Evolutionary conservation across 345 rosid genomes (phyloP), one percentile per base, ranked within the genome.

Genomic region (Eucalyptus pauciflora): DNA sequence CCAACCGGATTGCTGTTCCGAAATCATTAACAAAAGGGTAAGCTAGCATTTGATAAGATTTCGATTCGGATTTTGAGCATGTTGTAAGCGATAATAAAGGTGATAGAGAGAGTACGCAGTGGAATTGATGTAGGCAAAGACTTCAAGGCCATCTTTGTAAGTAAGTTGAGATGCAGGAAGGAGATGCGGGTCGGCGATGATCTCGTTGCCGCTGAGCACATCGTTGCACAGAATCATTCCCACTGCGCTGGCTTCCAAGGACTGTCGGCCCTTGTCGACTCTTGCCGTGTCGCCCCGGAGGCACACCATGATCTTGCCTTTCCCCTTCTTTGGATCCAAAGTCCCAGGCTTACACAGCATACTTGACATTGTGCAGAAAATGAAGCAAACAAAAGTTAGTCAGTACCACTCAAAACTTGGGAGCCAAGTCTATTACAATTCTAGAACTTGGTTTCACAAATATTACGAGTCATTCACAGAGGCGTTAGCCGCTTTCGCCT

Each of bases 151-250:
- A 81, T 96, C 97, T 37, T 69, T 15, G 46, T 94, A 96, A 58
- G 88, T 89, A 71, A 97, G 87, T 17, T 96, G 97, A 13, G 95
- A 60, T 76, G 97, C 92, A 7, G 99, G 97, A 58, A 96, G 95
- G 80, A 95, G 88, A 89, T 95, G 98, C 33, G 94, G 90, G 90
- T 95, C 97, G 1, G 96, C 92, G 14, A 87, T 85, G 50, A 95
- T 60, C 49, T 92, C 94, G 51, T 94, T 91, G 25, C 97, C 96
- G 49, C 80, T 89, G 1, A 60, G 58, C 76, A 92, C 49, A 48
- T 94, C 95, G 50, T 96, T 97, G 94, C 95, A 95, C 29, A 97
- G 92, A 80, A 96, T 94, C 95, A 96, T 94, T 83, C 98, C 98
- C 3, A 31, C 95, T 4, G 95, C 98, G 5, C 99, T 96, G 0